phyloP scores from a whole-genome alignment of 805 yeast species.

The Nakazawaea wickerhamii region DNA sequence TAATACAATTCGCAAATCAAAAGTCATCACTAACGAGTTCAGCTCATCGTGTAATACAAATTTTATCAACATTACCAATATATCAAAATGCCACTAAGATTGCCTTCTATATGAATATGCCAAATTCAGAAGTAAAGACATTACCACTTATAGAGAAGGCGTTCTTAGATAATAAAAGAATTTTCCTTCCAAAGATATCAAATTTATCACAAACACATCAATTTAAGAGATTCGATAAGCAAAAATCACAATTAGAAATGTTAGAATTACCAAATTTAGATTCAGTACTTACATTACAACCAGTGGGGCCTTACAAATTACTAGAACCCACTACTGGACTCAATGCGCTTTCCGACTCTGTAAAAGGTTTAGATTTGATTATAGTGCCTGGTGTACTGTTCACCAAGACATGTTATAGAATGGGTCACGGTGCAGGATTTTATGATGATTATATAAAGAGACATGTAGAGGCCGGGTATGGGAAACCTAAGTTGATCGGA shows the following conservation, averaged over 20 bases:
- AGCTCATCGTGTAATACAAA: slow-evolving; percentile 17
- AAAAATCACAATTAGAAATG: slow-evolving; percentile 50
- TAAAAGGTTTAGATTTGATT: slow-evolving; percentile 57
- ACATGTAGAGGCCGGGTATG: slow-evolving; percentile 31
- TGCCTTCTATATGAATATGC: slow-evolving; percentile 78
- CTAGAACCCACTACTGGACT: slow-evolving; percentile 52
- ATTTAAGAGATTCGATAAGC: slow-evolving; percentile 20
- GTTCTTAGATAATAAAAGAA: slow-evolving; percentile 42
- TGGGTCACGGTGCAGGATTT: slow-evolving; percentile 94
- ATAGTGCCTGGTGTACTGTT: slow-evolving; percentile 87
- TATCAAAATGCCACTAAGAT: slow-evolving; percentile 42
- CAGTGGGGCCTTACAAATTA: slow-evolving; percentile 63
- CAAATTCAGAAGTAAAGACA: slow-evolving; percentile 63
- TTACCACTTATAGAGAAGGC: slow-evolving; percentile 44
- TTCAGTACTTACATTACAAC: slow-evolving; percentile 43
- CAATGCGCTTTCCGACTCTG: slow-evolving; percentile 15
- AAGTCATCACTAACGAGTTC: no score
- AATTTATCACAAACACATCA: slow-evolving; percentile 24
- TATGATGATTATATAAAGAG: slow-evolving; percentile 73
- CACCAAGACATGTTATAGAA: slow-evolving; percentile 38
- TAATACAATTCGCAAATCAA: not conserved
- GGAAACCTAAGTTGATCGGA: slow-evolving; percentile 48
- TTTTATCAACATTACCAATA: slow-evolving; percentile 23
- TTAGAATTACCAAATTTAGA: slow-evolving; percentile 37
- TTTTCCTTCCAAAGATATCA: slow-evolving; percentile 51